Base-by-base conservation (phyloP, 2,329 filamentous ascomycete genomes). In the Arthroderma sp. region DNA sequence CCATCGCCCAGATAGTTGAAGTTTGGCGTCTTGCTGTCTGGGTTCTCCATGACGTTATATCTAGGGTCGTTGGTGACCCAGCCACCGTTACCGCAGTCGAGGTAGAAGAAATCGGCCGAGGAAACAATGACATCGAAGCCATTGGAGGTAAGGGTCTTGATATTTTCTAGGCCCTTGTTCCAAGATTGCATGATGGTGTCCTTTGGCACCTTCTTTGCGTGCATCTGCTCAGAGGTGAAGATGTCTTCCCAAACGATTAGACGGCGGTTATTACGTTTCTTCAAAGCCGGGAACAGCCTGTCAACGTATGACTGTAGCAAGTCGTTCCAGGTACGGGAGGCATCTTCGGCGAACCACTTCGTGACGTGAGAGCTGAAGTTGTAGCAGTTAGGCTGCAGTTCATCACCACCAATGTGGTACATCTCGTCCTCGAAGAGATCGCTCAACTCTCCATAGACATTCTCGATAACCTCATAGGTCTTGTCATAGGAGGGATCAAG, bases 171-270 rank as follows among this genome's bases (percentile, higher is more conserved):
- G 1, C 78, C 79, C 59, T 75, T 75, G 68, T 80, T 80, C 79
- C 79, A 81, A 43, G 72, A 74, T 63, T 81, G 79, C 63, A 81
- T 68, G 59, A 81, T 71, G 58, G 79, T 71, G 61, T 79, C 72
- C 58, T 73, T 79, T 60, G 78, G 74, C 1, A 81, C 73, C 5
- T 70, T 63, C 61, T 72, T 67, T 0, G 78, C 79, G 49, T 73
- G 71, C 17, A 75, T 73, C 4, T 72, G 67, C 38, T 56, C 56
- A 4, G 70, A 66, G 21, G 78, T 68, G 44, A 74, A 65, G 8
- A 81, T 73, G 49, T 81, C 79, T 63, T 81, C 79, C 79, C 79
- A 81, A 76, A 81, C 79, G 64, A 81, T 69, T 5, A 82, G 70
- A 2, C 76, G 77, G 64, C 78, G 78, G 61, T 79, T 70, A 38